Base-by-base conservation (phyloP, 768 basidiomycete genomes). In the Lactarius vividus region DNA sequence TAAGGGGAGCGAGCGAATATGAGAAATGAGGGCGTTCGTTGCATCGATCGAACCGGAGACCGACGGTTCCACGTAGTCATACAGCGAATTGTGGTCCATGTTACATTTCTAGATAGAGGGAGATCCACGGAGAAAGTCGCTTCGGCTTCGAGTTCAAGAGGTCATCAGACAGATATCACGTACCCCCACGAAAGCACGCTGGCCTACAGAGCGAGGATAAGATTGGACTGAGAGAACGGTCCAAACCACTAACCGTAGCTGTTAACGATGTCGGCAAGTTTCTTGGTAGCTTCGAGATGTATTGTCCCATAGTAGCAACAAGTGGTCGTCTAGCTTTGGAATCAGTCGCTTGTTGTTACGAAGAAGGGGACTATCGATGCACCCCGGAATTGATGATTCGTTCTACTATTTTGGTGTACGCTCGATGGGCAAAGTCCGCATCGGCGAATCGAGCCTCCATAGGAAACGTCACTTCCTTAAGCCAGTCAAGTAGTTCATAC, bases 261-360 rank as follows among this genome's bases (percentile, higher is more conserved):
- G 69, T 86, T 82, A 11, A 89, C 83, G 39, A 91, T 83, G 49
- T 93, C 86, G 1, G 92, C 95, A 6, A 98, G 84, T 40, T 84
- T 77, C 77, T 90, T 92, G 9, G 93, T 94, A 0, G 88, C 84
- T 63, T 90, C 88, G 29, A 88, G 78, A 74, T 98, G 94, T 16
- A 95, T 76, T 2, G 87, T 89, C 9, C 86, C 92, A 73, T 92
- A 96, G 76, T 96, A 97, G 74, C 93, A 97, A 72, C 88, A 92
- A 0, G 96, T 97, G 0, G 96, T 97, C 1, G 94, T 96, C 95
- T 94, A 71, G 39, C 63, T 42, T 35, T 31, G 23, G 23, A 59
- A 23, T 56, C 42, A 61, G 62, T 62, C 10, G 23, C n/a, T 26
- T 9, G 46, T 44, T 23, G 23, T 16, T 5, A 18, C 5, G 46